These are phyloP conservation scores for Mycena indigotica DNA, from an alignment of 768 basidiomycete species.

Conservation along the genomic window DNA sequence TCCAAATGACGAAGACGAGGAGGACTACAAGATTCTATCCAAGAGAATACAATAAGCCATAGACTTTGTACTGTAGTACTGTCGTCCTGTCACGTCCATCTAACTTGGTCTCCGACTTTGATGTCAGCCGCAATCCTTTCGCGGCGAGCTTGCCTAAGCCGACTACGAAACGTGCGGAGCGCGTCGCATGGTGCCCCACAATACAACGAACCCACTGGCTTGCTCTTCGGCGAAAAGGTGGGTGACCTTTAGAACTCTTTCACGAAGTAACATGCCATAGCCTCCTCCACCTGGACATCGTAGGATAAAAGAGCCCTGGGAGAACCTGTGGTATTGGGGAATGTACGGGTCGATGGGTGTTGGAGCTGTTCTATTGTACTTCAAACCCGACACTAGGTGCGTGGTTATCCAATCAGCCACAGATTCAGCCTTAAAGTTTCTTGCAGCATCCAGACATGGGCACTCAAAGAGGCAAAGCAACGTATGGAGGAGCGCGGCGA, in stretches of 20 bases:
- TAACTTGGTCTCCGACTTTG: conserved; percentile 5
- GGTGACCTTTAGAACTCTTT: neutral
- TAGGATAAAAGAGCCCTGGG: conserved; percentile 88
- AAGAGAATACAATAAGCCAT: conserved; percentile 27
- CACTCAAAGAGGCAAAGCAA: conserved; percentile 83
- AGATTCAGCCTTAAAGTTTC: conserved; percentile 2
- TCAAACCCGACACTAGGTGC: conserved; percentile 93
- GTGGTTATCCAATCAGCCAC: conserved; percentile 24
- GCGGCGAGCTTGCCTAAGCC: conserved; percentile 44
- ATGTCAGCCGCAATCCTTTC: conserved; percentile 52
- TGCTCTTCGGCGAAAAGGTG: conserved; percentile 89
- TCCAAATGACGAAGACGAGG: conserved; percentile 42
- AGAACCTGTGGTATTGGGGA: conserved; percentile 85
- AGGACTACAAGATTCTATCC: conserved; percentile 51
- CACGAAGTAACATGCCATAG: conserved; percentile 37
- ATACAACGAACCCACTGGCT: conserved; percentile 88
- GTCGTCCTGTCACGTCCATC: neutral
- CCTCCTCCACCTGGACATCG: conserved; percentile 80
- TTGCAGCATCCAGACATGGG: conserved; percentile 88
- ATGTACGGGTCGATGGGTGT: conserved; percentile 89
- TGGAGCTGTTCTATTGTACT: conserved; percentile 76
- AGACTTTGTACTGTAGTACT: neutral
- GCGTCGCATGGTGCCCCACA: conserved; percentile 80
- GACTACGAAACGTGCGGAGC: conserved; percentile 47
- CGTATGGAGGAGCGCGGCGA: conserved; percentile 94